Evolutionary conservation across 352 stramenopile species (phyloP).

Genomic region (Phytophthora chlamydospora): DNA sequence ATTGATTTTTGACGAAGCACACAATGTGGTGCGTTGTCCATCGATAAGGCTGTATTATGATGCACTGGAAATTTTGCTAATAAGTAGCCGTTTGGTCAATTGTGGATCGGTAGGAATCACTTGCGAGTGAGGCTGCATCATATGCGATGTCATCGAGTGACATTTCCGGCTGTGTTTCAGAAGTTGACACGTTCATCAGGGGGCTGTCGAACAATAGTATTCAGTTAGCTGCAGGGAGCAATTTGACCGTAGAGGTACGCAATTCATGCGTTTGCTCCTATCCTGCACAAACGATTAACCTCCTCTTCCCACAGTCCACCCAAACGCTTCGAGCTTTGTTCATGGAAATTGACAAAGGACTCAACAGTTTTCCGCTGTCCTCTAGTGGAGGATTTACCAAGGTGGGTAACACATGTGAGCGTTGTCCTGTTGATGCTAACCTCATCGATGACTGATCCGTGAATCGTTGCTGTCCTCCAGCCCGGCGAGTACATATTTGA

Average conservation of each 20-base stretch:
- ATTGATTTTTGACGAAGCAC: constrained; percentile 99
- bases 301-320: constrained; percentile 53
- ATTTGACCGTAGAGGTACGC: constrained; percentile 67
- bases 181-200: constrained; percentile 91
- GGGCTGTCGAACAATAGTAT: constrained; percentile 68
- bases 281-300: constrained; percentile 12
- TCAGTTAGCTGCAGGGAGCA: constrained; percentile 50
- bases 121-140: constrained; percentile 94
- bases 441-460: no score
- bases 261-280: not conserved
- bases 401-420: constrained; percentile 28
- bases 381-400: constrained; percentile 82
- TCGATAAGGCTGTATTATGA: no score
- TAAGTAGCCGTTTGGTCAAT: not conserved
- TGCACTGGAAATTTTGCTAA: no score
- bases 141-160: constrained; percentile 96
- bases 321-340: constrained; percentile 84
- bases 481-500: constrained; percentile 91
- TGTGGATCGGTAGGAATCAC: constrained; percentile 61
- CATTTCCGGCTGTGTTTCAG: constrained; percentile 93
- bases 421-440: no score
- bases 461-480: constrained; percentile 28
- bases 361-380: constrained; percentile 80
- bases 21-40: constrained; percentile 95
- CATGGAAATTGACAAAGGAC: constrained; percentile 85